These are phyloP conservation scores for Fusarium chuoi DNA, from an alignment of 2,329 filamentous ascomycete species.

Conservation along the genomic window DNA sequence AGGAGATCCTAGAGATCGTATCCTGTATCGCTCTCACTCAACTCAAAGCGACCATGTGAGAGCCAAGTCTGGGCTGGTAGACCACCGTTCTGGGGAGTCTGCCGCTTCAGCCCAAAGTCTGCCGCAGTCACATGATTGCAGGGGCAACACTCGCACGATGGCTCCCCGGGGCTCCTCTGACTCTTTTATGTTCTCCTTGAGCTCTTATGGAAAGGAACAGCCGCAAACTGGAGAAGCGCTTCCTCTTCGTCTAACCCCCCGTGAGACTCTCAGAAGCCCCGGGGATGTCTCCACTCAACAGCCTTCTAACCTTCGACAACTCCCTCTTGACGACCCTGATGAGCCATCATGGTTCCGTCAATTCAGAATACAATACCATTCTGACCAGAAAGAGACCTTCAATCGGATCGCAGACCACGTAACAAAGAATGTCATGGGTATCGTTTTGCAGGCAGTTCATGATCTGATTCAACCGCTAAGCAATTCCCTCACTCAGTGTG, in stretches of 20 bases:
- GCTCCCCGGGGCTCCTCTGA: not conserved
- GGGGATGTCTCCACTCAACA: not conserved
- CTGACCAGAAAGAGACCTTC: not conserved
- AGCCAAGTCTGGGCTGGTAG: not conserved
- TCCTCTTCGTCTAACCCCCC: not conserved
- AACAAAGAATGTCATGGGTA: not conserved
- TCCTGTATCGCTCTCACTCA: not conserved
- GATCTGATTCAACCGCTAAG: not conserved
- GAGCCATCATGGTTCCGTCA: not conserved
- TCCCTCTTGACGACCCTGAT: not conserved
- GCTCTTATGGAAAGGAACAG: not conserved
- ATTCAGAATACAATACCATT: not conserved
- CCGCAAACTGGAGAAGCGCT: not conserved
- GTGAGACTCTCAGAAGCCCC: no score
- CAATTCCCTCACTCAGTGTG: not conserved
- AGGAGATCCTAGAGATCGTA: not conserved
- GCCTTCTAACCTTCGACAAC: not conserved
- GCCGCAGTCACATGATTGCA: not conserved
- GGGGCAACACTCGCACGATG: not conserved
- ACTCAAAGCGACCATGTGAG: not conserved
- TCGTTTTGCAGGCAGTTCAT: not conserved
- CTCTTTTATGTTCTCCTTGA: not conserved
- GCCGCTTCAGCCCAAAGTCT: not conserved
- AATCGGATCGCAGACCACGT: no score
- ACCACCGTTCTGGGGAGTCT: not conserved